These are phyloP conservation scores for Tetracladium setigerum DNA, from an alignment of 495 filamentous ascomycete species.

Conservation along the genomic window DNA sequence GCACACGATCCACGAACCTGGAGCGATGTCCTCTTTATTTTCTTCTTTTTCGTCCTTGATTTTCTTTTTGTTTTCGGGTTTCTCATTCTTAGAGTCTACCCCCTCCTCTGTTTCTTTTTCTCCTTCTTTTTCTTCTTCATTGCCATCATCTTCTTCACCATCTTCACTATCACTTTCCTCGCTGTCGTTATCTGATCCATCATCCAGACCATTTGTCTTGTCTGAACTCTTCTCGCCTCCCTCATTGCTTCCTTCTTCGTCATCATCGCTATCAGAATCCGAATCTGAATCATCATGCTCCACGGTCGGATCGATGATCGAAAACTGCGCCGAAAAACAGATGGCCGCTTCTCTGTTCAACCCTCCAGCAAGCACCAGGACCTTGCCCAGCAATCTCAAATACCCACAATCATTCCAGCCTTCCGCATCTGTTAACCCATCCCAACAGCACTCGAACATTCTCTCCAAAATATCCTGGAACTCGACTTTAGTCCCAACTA, in stretches of 20 bases:
- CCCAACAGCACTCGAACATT: slow-evolving; percentile 13
- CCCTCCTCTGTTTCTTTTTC: too few species aligned
- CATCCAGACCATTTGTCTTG: background rate
- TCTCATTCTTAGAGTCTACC: too few species aligned
- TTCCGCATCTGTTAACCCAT: slow-evolving; percentile 14
- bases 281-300: background rate
- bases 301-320: slow-evolving; percentile 4
- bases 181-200: background rate
- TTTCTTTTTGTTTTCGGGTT: too few species aligned
- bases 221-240: background rate
- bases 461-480: slow-evolving; percentile 16
- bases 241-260: slow-evolving; percentile 1
- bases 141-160: background rate
- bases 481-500: background rate
- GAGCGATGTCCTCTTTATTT: too few species aligned
- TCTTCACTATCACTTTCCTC: too few species aligned
- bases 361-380: slow-evolving; percentile 7
- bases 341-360: slow-evolving; percentile 18
- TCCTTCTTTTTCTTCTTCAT: background rate
- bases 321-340: slow-evolving; percentile 16
- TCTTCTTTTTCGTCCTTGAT: too few species aligned
- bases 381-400: slow-evolving; percentile 12
- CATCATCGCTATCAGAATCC: slow-evolving; percentile 2
- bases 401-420: slow-evolving; percentile 17
- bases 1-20: background rate